Base-by-base conservation (phyloP, 2,329 filamentous ascomycete genomes). In the Aureobasidium musti region DNA sequence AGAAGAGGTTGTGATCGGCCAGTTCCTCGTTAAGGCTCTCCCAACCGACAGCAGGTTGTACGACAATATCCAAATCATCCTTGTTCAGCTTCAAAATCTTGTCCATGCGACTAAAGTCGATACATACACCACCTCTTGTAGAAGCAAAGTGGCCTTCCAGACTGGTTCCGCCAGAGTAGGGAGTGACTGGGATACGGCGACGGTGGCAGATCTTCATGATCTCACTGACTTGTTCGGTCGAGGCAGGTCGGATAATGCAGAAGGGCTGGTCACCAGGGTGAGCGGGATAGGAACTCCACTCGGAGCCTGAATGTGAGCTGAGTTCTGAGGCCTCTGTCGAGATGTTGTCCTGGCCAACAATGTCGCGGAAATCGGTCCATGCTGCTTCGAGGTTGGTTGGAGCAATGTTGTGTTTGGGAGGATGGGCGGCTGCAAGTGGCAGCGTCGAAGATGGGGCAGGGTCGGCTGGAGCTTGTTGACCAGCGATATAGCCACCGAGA, bases 131-230 rank as follows among this genome's bases (percentile, higher is more conserved):
- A 67, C 91, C 90, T 70, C 88, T 82, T 19, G 92, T 97, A 2
- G 92, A 87, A 1, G 91, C 88, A 77, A 91, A 96, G 77, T 97
- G 91, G 1, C 93, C 93, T 78, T 97, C 93, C 37, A 97, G 81
- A 73, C 90, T 93, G 8, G 93, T 97, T 39, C 93, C 93, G 50
- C 93, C 93, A 67, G 89, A 92, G 79, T 92, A 96, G 2, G 89
- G 89, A 3, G 91, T 93, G 28, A 97, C 91, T 5, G 93, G 93
- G 69, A 97, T 95, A 66, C 84, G 83, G 47, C 93, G 83, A 73
- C 82, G 78, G 76, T 96, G 91, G 80, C 93, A 97, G 66, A 97
- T 80, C 80, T 94, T 93, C 89, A 96, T 94, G 68, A 97, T 86
- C 69, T 84, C 82, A n/a, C 90, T 89, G 10, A 96, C 92, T 72